Base-by-base conservation (phyloP, 208 protist genomes). In the Leishmania guyanensis region DNA sequence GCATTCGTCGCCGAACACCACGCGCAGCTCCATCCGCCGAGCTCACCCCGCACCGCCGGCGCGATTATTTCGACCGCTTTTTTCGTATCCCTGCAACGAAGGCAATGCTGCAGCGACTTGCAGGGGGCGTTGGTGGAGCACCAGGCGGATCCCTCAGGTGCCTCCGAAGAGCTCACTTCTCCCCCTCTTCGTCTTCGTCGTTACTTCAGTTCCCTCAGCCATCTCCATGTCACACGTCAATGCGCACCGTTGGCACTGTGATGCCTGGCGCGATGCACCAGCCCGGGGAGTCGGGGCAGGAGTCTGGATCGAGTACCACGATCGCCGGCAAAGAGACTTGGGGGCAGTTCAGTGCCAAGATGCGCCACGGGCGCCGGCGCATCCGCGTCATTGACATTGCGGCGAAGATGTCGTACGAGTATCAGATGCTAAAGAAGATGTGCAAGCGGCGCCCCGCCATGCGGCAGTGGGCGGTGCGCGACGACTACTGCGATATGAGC, bases 321-420 rank as follows among this genome's bases (percentile, higher is more conserved):
- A 71, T 94, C 33, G 89, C 80, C 16, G 93, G 93, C 16, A 95
- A 95, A 75, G 93, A 97, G 79, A 97, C 93, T 74, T 97, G 93
- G 92, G 88, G 84, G n/a, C 93, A 97, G 85, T 95, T 95, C 71
- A 89, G 89, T 51, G 83, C 90, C 51, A 94, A 94, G 84, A 95
- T 95, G 92, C 90, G 93, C 17, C 88, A 91, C 79, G 90, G 90
- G 16, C 87, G 92, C 5, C 90, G 93, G 26, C 93, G 93, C 71
- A 93, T 97, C 64, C 90, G 90, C 56, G 89, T 93, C 2, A 97
- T 98, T 81, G 96, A 97, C 71, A 84, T 97, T 14, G 96, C 95
- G 16, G 86, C 96, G 10, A 95, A 96, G 81, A 96, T 99, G 86
- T 93, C 92, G 50, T 99, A 98, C 87, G 96, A 98, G 82, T 97